Conservation (phyloP, 345 rosid genomes). For the Excoecaria agallocha region DNA sequence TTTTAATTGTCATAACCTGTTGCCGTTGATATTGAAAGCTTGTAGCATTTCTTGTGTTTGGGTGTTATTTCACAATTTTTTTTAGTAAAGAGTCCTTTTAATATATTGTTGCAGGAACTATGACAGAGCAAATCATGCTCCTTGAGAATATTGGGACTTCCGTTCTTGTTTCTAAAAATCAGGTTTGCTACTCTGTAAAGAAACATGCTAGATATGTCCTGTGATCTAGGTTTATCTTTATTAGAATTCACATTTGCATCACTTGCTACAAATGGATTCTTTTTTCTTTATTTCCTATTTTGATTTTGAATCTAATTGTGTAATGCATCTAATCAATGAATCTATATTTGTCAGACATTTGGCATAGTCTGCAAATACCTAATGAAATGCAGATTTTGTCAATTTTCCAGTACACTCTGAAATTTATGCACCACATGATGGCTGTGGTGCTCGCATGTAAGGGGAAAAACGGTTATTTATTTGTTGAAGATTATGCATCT, state of each 20-base stretch:
- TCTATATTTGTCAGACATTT: no score
- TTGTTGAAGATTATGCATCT: no score
- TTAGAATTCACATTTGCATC: neutral
- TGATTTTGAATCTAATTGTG: no score
- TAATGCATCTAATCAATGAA: no score
- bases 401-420: neutral
- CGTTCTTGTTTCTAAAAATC: slow-evolving; percentile 80
- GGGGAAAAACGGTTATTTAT: no score
- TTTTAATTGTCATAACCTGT: neutral
- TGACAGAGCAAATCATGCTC: slow-evolving; percentile 94
- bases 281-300: no score
- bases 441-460: no score
- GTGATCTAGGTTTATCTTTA: neutral
- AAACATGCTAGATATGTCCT: neutral
- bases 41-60: neutral
- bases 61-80: neutral
- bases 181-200: slow-evolving; percentile 41
- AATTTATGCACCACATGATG: no score
- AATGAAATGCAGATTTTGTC: neutral
- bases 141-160: slow-evolving; percentile 98
- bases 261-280: neutral
- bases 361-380: no score
- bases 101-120: slow-evolving; percentile 48
- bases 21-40: neutral
- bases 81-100: slow-evolving; percentile 14